Percentiles rank a stretch among this genome's conserved stretches.
phyloP scores from a whole-genome alignment of 345 rosid genomes.

The Lepidium aucheri region DNA sequence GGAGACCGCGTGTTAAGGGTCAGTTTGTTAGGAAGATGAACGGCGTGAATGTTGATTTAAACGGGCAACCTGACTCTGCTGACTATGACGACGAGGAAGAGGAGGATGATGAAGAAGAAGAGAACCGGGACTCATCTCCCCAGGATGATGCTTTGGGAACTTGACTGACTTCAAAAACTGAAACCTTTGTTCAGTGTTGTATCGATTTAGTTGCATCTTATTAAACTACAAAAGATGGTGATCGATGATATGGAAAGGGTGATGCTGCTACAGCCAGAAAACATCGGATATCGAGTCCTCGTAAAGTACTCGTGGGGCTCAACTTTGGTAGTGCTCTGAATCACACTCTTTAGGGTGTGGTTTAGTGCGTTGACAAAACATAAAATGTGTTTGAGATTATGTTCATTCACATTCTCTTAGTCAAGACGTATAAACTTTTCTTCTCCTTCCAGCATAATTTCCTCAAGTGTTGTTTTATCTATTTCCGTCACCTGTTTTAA shows the following conservation, averaged over 20 bases:
- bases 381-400: not conserved
- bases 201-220: constrained; percentile 5
- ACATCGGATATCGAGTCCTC: not conserved
- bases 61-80: constrained; percentile 62
- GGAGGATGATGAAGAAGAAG: constrained; percentile 44
- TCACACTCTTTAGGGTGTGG: not conserved
- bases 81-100: constrained; percentile 79
- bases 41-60: constrained; percentile 75
- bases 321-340: constrained; percentile 5
- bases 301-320: not conserved
- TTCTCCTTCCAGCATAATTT: constrained; percentile 1
- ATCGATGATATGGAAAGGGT: not conserved
- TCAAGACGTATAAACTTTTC: constrained; percentile 14
- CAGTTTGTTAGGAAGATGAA: constrained; percentile 93
- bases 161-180: constrained; percentile 10
- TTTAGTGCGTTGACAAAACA: constrained; percentile 12
- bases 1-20: constrained; percentile 96
- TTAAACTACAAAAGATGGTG: not conserved
- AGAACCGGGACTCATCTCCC: constrained; percentile 53
- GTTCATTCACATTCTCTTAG: constrained; percentile 5
- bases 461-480: not conserved
- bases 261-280: constrained; percentile 8
- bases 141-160: constrained; percentile 46
- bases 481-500: not conserved
- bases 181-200: not conserved